These are phyloP conservation scores for Ustilago curta DNA, from an alignment of 1,284 basidiomycete genomes.

Conservation along the genomic window DNA sequence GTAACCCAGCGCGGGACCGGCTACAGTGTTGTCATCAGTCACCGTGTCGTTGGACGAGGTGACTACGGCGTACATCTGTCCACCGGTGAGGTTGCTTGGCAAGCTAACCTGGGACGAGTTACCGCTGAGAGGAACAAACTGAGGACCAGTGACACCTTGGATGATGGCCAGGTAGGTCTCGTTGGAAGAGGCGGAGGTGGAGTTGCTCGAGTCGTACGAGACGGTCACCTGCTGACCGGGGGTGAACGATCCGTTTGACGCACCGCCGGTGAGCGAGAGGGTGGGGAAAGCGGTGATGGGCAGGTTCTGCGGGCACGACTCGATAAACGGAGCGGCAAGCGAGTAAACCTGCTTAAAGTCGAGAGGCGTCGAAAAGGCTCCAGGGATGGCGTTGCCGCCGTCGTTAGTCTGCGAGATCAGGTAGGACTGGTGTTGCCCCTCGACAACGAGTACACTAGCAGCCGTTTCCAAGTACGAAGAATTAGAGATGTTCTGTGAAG, in stretches of 20 bases:
- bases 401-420: slow-evolving; percentile 67
- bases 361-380: slow-evolving; percentile 51
- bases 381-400: slow-evolving; percentile 38
- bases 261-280: slow-evolving; percentile 21
- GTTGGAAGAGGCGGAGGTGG: neutral
- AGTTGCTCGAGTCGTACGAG: slow-evolving; percentile 28
- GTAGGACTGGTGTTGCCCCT: slow-evolving; percentile 72
- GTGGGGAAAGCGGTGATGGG: slow-evolving; percentile 46
- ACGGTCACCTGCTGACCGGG: slow-evolving; percentile 48
- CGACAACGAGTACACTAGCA: slow-evolving; percentile 71
- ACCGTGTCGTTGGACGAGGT: slow-evolving; percentile 32
- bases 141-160: slow-evolving; percentile 31
- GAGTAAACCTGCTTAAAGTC: slow-evolving; percentile 62
- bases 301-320: slow-evolving; percentile 39
- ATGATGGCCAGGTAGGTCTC: slow-evolving; percentile 46
- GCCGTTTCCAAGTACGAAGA: slow-evolving; percentile 45
- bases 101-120: slow-evolving; percentile 27
- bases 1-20: slow-evolving; percentile 43
- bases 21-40: slow-evolving; percentile 51
- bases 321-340: slow-evolving; percentile 61
- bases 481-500: slow-evolving; percentile 49
- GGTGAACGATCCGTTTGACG: slow-evolving; percentile 32
- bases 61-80: slow-evolving; percentile 53
- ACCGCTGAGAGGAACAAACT: slow-evolving; percentile 26
- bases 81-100: slow-evolving; percentile 47